Evolutionary conservation across 352 stramenopile species (phyloP).

Genomic region (Pythium dissimile): DNA sequence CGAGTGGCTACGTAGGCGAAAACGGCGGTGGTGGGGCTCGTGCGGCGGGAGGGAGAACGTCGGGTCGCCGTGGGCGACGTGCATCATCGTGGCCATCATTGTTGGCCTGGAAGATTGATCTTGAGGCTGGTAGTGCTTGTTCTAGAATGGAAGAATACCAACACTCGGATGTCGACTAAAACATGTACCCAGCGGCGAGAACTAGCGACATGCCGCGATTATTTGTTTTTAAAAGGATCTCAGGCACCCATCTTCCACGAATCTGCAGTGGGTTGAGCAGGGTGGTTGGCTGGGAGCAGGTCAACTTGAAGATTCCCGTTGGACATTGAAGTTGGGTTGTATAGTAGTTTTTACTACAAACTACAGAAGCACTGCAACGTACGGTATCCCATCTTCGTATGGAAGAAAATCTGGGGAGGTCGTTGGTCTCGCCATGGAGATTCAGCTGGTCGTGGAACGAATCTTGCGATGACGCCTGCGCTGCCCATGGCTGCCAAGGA

Average conservation of each 20-base stretch:
- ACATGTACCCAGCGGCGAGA: too few relatives aligned
- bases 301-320: slow-evolving; percentile 2
- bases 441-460: too few relatives aligned
- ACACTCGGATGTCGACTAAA: not conserved
- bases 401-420: too few relatives aligned
- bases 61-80: slow-evolving; percentile 6
- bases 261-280: not conserved
- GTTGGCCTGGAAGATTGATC: not conserved
- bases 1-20: not conserved
- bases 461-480: too few relatives aligned
- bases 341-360: not conserved
- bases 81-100: slow-evolving; percentile 14
- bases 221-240: too few relatives aligned
- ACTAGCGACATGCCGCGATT: too few relatives aligned
- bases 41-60: not conserved
- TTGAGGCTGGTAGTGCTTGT: not conserved
- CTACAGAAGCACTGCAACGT: not conserved
- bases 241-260: too few relatives aligned
- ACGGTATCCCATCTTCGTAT: not conserved
- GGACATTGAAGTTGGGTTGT: not conserved
- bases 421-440: too few relatives aligned
- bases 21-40: not conserved
- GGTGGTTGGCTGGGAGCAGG: not conserved
- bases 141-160: not conserved
- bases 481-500: too few relatives aligned